phyloP scores from a whole-genome alignment of 768 basidiomycete genomes.

The Strobilomyces confusus region DNA sequence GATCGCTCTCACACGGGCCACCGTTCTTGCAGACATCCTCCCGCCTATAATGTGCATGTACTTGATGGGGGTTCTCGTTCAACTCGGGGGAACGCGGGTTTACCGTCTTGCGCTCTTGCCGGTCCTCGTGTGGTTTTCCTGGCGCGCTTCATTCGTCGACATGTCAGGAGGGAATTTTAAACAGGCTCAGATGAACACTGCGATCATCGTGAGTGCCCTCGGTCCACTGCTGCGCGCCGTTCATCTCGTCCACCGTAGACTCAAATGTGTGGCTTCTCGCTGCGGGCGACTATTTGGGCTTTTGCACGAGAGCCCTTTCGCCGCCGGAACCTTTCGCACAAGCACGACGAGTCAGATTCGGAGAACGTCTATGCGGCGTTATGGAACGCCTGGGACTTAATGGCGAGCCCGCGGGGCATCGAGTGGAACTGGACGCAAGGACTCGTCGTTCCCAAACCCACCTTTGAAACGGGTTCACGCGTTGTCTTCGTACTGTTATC shows the following conservation, averaged over 20 bases:
- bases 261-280: conserved; percentile 9
- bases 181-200: conserved; percentile 9
- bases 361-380: background rate
- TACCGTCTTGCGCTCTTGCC: conserved; percentile 49
- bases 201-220: conserved; percentile 16
- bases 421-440: background rate
- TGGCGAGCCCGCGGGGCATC: background rate
- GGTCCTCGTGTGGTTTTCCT: conserved; percentile 40
- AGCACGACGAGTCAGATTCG: background rate
- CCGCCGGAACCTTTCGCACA: no score
- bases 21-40: conserved; percentile 35
- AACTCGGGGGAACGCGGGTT: conserved; percentile 37
- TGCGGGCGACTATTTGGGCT: conserved; percentile 4
- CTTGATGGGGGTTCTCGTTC: conserved; percentile 48
- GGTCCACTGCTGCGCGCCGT: background rate
- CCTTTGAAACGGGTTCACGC: background rate
- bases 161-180: conserved; percentile 18
- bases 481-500: background rate
- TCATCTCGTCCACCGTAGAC: conserved; percentile 6
- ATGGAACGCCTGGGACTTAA: background rate
- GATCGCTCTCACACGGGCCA: conserved; percentile 7
- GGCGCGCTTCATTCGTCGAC: conserved; percentile 33
- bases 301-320: no score
- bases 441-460: background rate
- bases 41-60: conserved; percentile 45